phyloP scores from a whole-genome alignment of 108 stramenopile genomes.

The Aurantiochytrium sp. region DNA sequence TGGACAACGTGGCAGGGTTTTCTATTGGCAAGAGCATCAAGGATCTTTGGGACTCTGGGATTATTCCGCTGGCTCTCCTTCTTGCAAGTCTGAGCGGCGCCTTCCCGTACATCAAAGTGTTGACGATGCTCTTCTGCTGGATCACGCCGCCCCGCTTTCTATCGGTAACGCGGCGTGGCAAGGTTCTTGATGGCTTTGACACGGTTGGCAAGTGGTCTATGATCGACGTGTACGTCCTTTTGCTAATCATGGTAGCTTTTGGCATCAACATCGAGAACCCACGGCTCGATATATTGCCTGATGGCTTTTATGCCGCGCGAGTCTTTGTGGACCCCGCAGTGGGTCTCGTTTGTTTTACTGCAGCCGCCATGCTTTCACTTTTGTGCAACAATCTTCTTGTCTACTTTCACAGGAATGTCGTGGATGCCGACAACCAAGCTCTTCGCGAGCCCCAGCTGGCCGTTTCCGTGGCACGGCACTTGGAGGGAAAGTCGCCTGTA shows the following conservation, averaged over 20 bases:
- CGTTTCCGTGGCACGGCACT: background rate
- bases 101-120: background rate
- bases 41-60: background rate
- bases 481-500: no score
- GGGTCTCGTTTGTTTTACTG: background rate
- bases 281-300: background rate
- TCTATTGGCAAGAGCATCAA: background rate
- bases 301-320: background rate
- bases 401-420: background rate
- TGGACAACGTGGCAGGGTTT: background rate
- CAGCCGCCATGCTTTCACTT: background rate
- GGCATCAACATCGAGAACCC: background rate
- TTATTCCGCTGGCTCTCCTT: background rate
- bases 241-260: slow-evolving; percentile 7
- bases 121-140: background rate
- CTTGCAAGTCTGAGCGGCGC: background rate
- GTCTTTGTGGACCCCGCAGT: background rate
- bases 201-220: background rate
- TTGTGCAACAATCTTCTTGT: background rate
- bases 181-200: background rate
- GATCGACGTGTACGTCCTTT: background rate
- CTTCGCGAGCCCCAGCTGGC: background rate
- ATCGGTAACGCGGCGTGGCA: background rate
- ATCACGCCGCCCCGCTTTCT: background rate
- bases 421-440: background rate